A percentile compares a stretch with the other conserved stretches of the same genome.
Conservation (phyloP, 2,329 filamentous ascomycete species). For the Stylonectria norvegica region DNA sequence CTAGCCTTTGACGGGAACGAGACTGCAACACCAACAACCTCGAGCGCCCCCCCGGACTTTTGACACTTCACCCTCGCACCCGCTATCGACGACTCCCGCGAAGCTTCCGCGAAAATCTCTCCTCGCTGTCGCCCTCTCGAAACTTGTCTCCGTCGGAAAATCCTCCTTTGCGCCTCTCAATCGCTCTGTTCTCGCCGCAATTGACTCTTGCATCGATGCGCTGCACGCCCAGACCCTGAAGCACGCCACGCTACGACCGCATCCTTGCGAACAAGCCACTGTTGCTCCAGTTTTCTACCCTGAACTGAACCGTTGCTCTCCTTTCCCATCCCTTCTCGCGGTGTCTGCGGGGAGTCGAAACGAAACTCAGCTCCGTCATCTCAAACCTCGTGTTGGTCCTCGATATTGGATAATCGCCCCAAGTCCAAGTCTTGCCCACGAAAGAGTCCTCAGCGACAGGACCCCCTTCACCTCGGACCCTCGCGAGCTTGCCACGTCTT, state of each 20-base stretch:
- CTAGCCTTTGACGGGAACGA: too few relatives aligned
- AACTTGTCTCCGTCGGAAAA: too few relatives aligned
- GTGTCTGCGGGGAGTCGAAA: constrained; percentile 28
- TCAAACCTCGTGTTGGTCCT: constrained; percentile 16
- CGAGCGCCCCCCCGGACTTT: too few relatives aligned
- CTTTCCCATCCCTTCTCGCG: constrained; percentile 8
- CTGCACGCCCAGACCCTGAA: background rate
- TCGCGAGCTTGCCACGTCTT: constrained; percentile 11
- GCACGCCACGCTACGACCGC: background rate
- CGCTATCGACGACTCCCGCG: too few relatives aligned
- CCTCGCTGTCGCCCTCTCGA: too few relatives aligned
- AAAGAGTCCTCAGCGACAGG: too few relatives aligned
- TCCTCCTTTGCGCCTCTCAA: background rate
- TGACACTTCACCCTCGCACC: too few relatives aligned
- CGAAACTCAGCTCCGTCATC: constrained; percentile 27
- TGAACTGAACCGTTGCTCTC: constrained; percentile 3
- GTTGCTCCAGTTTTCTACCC: constrained; percentile 1
- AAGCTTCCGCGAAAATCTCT: too few relatives aligned
- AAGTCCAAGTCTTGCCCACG: too few relatives aligned
- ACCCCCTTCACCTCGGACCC: too few relatives aligned
- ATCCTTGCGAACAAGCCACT: constrained; percentile 2
- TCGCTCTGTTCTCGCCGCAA: background rate
- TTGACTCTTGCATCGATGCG: background rate
- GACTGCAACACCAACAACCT: too few relatives aligned
- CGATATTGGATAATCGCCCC: constrained; percentile 12